phyloP scores from a whole-genome alignment of 441 rosid genomes.

The Adansonia madagascariensis region DNA sequence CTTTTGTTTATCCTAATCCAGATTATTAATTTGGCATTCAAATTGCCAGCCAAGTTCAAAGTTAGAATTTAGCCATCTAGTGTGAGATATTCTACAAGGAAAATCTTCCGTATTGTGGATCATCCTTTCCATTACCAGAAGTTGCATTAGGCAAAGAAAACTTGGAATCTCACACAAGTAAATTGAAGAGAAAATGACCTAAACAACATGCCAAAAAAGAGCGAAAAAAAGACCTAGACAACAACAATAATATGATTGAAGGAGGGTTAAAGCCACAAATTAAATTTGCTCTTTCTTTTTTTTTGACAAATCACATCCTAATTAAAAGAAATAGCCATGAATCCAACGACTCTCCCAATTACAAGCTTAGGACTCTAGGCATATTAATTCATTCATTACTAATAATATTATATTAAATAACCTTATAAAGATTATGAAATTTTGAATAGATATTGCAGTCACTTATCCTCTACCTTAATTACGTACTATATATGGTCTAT shows the following conservation, averaged over 20 bases:
- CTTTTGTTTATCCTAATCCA: neutral
- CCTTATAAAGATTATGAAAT: neutral
- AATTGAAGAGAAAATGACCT: neutral
- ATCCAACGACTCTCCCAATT: neutral
- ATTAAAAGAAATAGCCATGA: neutral
- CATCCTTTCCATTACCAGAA: neutral
- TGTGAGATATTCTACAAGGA: neutral
- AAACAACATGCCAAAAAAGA: slow-evolving; percentile 7
- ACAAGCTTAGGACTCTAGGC: neutral
- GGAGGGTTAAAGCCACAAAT: neutral
- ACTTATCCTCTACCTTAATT: slow-evolving; percentile 10
- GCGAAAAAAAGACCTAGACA: neutral
- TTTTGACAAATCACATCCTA: slow-evolving; percentile 5
- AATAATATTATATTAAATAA: neutral
- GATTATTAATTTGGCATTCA: neutral
- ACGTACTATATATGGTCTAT: neutral
- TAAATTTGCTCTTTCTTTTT: slow-evolving; percentile 4
- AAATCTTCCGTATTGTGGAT: neutral
- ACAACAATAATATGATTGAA: slow-evolving; percentile 17
- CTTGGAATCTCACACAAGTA: neutral
- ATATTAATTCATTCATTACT: neutral
- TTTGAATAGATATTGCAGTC: slow-evolving; percentile 29
- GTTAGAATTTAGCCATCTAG: neutral
- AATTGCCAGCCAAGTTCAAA: neutral
- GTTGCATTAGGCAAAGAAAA: slow-evolving; percentile 6